Evolutionary conservation across 2,329 filamentous ascomycete species (phyloP), one percentile per base, ranked within the genome.

Genomic region (Torrubiella hemipterigena): DNA sequence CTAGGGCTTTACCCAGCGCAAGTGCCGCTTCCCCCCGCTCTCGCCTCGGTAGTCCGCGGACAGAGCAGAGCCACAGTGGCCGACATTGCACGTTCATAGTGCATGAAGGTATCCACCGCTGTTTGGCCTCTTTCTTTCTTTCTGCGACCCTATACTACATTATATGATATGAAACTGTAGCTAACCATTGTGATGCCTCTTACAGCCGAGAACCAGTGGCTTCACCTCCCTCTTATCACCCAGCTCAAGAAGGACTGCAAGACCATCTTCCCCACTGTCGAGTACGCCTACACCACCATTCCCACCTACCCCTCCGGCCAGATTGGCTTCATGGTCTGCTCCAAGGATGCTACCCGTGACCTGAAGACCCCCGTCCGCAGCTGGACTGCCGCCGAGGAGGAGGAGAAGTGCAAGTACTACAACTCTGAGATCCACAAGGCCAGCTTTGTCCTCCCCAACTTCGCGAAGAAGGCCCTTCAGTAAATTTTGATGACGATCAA

Each of bases 281-380:
- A 98, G 67, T 98, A 96, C 67, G 91, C 83, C 49, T 98, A 95
- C 75, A 96, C 89, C 52, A 96, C 89, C 50, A 98, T 98, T 61
- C 91, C 91, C 37, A 98, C 91, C 55, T 98, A 98, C 71, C 91
- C 91, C 44, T 93, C 85, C 35, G 91, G 91, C 56, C 91, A 98
- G 69, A 98, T 98, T 52, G 91, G 91, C 56, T 98, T 98, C 79
- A 95, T 98, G 87, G 84, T 98, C 55, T 96, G 91, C 78, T 83
- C 73, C 79, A 96, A 98, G 77, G 89, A 96, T 56, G 67, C 77
- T 56, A 76, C 63, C 54, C 75, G 78, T 58, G 73, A 98, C 62
- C 73, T 96, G 55, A 84, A 73, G 59, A 82, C 78, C 61, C 91
- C 91, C 32, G 54, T 95, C 40, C 81, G 91, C 52, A 69, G 63